Base-by-base conservation (phyloP, 2,329 filamentous ascomycete genomes). In the Penicillium sp. region DNA sequence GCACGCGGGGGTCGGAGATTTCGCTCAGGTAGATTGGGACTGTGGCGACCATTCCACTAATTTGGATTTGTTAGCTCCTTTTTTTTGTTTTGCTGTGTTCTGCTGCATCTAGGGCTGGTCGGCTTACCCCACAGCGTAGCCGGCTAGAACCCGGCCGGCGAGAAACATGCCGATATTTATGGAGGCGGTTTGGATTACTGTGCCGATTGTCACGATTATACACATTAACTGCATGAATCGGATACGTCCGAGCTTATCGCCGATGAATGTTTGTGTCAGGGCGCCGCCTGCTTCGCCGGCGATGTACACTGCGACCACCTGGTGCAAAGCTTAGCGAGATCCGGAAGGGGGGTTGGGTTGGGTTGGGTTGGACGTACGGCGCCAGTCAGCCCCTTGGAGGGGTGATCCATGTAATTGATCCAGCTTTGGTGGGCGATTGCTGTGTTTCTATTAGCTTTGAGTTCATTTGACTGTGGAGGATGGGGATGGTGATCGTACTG, bases 361-460 rank as follows among this genome's bases (percentile, higher is more conserved):
- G 10, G n/a, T 13, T 26, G 24, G 42, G 39, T 5, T 31, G n/a
- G 26, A 64, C 67, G 40, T 66, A 81, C 79, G 21, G 81, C 79
- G 49, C 83, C 83, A 2, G 81, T 85, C 14, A 85, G 66, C 3
- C 77, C 81, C 58, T 81, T 74, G 3, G 80, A 82, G 2, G 83
- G 83, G 45, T 82, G 64, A 11, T 75, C 51, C 82, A 86, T 85
- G 67, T 85, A 86, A 39, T 81, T 75, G 40, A 82, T 78, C 82
- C 82, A 86, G 63, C 81, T 84, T 61, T 81, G 64, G 63, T 86
- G 83, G 2, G 83, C 82, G 52, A 86, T 86, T 18, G 83, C 78
- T 80, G 51, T 46, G 19, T 4, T 11, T 48, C n/a, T 33, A 9
- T 52, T 51, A 54, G 34, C n/a, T 39, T 47, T 16, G 11, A 18